Evolutionary conservation across 2,329 filamentous ascomycete genomes (phyloP), one percentile per base, ranked within the genome.

Genomic region (Aureobasidium sp.): DNA sequence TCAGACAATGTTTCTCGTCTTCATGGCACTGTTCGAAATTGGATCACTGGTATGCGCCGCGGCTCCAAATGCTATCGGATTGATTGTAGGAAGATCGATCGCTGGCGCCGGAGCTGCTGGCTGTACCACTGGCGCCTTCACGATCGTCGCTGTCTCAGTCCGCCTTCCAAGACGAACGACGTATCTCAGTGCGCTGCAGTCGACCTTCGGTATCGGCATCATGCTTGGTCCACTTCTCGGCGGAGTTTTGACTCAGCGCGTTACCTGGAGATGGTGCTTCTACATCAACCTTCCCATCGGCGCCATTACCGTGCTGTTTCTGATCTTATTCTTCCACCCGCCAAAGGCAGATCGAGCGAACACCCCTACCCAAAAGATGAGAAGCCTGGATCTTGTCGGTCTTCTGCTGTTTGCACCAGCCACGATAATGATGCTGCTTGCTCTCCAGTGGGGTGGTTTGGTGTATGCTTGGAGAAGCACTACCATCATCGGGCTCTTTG

Each of bases 31-130:
- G 44, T 86, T 86, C 64, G 82, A 85, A 67, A 20, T 83, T 5
- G 84, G 84, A 1, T 84, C 81, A 1, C 65, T 81, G 5, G 69
- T 86, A n/a, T 85, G 82, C 65, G 83, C 52, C 15, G 70, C 74
- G 0, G 71, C 75, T 1, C 70, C 69, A 3, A 61, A 15, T 55
- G 73, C 70, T 5, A 69, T 68, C 7, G 71, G 71, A 0, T 67
- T 78, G 48, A 78, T 79, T 51, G 66, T 77, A 17, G 77, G 77
- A 7, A 63, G 77, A 42, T 72, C 75, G 0, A 72, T 79, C 31
- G 70, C 74, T 22, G 77, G 77, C 5, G 64, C 72, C 15, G 76
- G 77, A 12, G 72, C 72, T 29, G 75, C 74, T 14, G 77, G 77
- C 1, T 70, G 78, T 12, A 68, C 67, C 56, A 59, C 64, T 41